phyloP scores from a whole-genome alignment of 2,329 filamentous ascomycete genomes.

The Colletotrichum tofieldiae region DNA sequence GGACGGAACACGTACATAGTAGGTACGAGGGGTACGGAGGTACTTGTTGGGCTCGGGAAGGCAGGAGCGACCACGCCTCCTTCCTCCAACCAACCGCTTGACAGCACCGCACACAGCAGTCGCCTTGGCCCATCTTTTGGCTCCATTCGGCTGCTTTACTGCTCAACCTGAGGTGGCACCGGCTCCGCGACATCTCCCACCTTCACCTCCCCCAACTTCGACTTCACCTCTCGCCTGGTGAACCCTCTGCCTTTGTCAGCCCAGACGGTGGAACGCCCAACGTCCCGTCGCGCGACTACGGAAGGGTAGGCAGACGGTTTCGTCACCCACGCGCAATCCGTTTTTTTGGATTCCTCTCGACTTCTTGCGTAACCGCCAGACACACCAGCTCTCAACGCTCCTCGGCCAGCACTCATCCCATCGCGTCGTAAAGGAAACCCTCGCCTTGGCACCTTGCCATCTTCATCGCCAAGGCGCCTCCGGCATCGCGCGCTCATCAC shows the following conservation, averaged over 20 bases:
- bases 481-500: neutral
- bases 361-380: neutral
- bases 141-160: neutral
- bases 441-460: neutral
- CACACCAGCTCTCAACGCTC: neutral
- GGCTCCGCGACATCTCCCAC: slow-evolving; percentile 11
- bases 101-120: neutral
- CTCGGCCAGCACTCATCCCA: neutral
- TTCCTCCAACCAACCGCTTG: slow-evolving; percentile 4
- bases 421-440: neutral
- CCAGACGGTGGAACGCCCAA: slow-evolving; percentile 6
- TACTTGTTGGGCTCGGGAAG: neutral
- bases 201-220: slow-evolving; percentile 7
- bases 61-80: neutral
- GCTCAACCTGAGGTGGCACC: slow-evolving; percentile 7
- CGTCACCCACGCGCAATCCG: neutral
- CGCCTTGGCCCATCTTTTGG: neutral
- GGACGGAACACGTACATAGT: neutral
- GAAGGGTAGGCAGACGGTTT: slow-evolving; percentile 5
- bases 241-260: slow-evolving; percentile 16
- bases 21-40: neutral
- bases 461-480: neutral
- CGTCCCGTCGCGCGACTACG: slow-evolving; percentile 5
- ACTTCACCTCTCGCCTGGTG: neutral
- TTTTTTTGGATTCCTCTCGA: neutral